Conservation (phyloP, 768 basidiomycete species). For the Tylopilus balloui region DNA sequence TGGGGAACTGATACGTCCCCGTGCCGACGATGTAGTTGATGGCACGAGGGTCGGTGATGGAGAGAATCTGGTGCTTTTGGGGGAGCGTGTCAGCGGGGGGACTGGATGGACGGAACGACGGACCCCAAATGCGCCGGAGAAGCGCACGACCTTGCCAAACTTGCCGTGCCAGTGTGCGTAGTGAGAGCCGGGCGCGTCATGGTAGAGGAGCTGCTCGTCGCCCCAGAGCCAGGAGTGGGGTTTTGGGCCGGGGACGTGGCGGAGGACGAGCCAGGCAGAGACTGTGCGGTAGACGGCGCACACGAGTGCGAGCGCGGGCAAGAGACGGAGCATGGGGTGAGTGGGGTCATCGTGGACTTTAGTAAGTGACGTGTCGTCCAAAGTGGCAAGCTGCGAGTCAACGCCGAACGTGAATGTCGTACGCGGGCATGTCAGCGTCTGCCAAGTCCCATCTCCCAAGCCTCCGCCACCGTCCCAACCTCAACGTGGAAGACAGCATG, state of each 20-base stretch:
- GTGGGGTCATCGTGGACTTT: too few relatives aligned
- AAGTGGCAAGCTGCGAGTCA: constrained; percentile 5
- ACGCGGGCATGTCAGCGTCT: constrained; percentile 24
- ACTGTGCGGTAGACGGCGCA: constrained; percentile 36
- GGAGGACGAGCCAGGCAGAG: constrained; percentile 32
- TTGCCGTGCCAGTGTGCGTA: constrained; percentile 50
- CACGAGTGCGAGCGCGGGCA: constrained; percentile 23
- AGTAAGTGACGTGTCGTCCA: constrained; percentile 19
- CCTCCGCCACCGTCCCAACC: constrained; percentile 29
- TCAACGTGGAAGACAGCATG: constrained; percentile 38
- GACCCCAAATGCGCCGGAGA: constrained; percentile 57
- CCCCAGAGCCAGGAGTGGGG: constrained; percentile 54
- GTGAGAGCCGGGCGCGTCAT: constrained; percentile 44
- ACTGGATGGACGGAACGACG: constrained; percentile 1
- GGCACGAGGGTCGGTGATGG: constrained; percentile 51
- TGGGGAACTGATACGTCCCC: constrained; percentile 55
- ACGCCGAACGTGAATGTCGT: constrained; percentile 1
- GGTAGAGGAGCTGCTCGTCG: constrained; percentile 55
- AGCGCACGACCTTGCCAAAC: constrained; percentile 53
- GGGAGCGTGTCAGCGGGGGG: constrained; percentile 8
- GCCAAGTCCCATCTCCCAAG: constrained; percentile 25
- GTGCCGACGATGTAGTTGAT: constrained; percentile 53
- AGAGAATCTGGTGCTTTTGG: constrained; percentile 52
- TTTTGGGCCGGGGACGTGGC: constrained; percentile 50
- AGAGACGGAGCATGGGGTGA: constrained; percentile 3